phyloP scores from a whole-genome alignment of 2,329 filamentous ascomycete genomes.

The Proliferodiscus dingleyae region DNA sequence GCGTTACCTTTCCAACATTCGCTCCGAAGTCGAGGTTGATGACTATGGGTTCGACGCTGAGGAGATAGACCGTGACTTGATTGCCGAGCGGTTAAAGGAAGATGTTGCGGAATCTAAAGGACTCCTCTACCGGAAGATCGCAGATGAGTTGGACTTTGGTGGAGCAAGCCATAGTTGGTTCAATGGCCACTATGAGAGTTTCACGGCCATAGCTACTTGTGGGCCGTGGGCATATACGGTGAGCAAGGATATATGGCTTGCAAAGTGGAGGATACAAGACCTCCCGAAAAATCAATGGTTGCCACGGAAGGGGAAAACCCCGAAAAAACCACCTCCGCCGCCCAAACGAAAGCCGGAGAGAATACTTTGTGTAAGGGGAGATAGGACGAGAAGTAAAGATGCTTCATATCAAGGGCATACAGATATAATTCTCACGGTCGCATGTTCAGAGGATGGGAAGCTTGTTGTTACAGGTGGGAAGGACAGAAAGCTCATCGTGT shows the following conservation, averaged over 20 bases:
- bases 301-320: constrained; percentile 46
- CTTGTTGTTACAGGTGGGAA: constrained; percentile 86
- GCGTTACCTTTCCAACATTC: constrained; percentile 86
- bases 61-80: constrained; percentile 86
- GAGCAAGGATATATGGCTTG: constrained; percentile 76
- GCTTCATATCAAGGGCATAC: constrained; percentile 71
- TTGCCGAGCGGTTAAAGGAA: constrained; percentile 84
- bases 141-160: constrained; percentile 65
- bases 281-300: constrained; percentile 55
- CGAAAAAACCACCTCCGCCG: constrained; percentile 52
- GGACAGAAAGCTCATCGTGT: constrained; percentile 81
- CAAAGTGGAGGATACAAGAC: constrained; percentile 83
- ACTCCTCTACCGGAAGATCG: constrained; percentile 77
- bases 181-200: constrained; percentile 69
- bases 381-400: constrained; percentile 55
- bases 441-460: constrained; percentile 82
- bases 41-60: constrained; percentile 87
- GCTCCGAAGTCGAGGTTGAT: constrained; percentile 75
- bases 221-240: constrained; percentile 82
- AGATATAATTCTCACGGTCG: constrained; percentile 74
- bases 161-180: constrained; percentile 66
- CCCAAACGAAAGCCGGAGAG: constrained; percentile 59
- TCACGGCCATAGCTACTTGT: constrained; percentile 76
- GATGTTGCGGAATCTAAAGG: constrained; percentile 92
- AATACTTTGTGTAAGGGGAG: constrained; percentile 58